Conservation (phyloP, 306 rosid species). For the Glycyrrhiza uralensis region DNA sequence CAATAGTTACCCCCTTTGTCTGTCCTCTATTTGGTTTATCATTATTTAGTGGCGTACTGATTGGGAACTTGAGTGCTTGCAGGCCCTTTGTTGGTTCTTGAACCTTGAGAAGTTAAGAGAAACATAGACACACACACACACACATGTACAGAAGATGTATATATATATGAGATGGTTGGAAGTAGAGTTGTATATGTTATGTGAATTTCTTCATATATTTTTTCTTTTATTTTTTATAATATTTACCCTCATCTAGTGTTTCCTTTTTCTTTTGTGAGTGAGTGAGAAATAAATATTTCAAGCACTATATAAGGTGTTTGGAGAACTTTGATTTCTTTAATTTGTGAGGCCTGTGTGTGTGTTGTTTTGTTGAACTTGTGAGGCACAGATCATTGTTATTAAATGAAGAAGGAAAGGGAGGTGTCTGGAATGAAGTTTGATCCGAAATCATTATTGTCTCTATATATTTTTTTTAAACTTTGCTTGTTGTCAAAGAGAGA, state of each 20-base stretch:
- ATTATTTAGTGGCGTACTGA: constrained; percentile 38
- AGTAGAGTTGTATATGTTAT: not conserved
- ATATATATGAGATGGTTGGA: constrained; percentile 8
- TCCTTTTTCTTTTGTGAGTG: not conserved
- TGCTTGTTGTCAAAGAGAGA: constrained; percentile 6
- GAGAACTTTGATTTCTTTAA: no score
- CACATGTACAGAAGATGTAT: not conserved
- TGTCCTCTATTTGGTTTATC: constrained; percentile 12
- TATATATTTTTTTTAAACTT: not conserved
- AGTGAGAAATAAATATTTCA: constrained; percentile 7
- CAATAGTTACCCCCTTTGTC: not conserved
- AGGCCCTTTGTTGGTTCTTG: constrained; percentile 37
- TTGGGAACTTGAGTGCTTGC: constrained; percentile 55
- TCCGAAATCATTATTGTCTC: constrained; percentile 50
- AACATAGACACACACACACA: not conserved
- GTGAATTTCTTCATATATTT: not conserved
- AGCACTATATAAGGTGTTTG: not conserved
- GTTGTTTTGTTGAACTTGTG: no score
- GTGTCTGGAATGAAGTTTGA: constrained; percentile 62
- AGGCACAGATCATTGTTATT: no score
- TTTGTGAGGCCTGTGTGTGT: no score
- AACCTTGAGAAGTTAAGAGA: constrained; percentile 29
- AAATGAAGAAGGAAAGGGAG: constrained; percentile 42
- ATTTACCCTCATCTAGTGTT: no score
- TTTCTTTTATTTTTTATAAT: not conserved